These are phyloP conservation scores for Rhizopus delemar DNA, from an alignment of 371 early-diverging fungal species.

Conservation along the genomic window DNA sequence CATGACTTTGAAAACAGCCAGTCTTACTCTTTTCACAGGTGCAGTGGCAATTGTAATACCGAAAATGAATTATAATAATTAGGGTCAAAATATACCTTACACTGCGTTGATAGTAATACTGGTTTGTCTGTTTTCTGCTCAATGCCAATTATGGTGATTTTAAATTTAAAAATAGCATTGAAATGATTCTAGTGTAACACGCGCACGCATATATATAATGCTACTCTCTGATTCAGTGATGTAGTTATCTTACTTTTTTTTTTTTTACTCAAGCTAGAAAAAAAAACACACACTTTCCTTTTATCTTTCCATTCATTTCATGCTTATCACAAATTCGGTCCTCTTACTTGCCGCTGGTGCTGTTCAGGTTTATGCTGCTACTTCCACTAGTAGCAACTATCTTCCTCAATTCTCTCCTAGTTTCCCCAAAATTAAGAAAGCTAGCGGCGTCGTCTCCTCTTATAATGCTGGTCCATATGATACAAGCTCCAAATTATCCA, in stretches of 20 bases:
- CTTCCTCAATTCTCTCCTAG: conserved; percentile 25
- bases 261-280: neutral
- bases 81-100: too few relatives aligned
- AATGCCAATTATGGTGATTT: too few relatives aligned
- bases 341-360: conserved; percentile 14
- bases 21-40: neutral
- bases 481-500: conserved; percentile 9
- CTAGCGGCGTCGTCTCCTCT: conserved; percentile 18
- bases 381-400: conserved; percentile 3
- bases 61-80: too few relatives aligned
- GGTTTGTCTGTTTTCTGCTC: too few relatives aligned
- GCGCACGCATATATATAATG: neutral
- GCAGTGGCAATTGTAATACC: too few relatives aligned
- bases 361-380: conserved; percentile 19
- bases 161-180: neutral
- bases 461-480: conserved; percentile 18
- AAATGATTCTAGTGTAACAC: neutral
- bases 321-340: conserved; percentile 19
- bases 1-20: neutral
- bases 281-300: neutral
- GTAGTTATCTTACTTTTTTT: neutral
- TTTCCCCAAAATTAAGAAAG: conserved; percentile 10
- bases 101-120: too few relatives aligned
- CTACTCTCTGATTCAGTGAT: neutral
- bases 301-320: conserved; percentile 11